Evolutionary conservation across 2,329 filamentous ascomycete species (phyloP).

Genomic region (Aspergillus pseudotamarii): DNA sequence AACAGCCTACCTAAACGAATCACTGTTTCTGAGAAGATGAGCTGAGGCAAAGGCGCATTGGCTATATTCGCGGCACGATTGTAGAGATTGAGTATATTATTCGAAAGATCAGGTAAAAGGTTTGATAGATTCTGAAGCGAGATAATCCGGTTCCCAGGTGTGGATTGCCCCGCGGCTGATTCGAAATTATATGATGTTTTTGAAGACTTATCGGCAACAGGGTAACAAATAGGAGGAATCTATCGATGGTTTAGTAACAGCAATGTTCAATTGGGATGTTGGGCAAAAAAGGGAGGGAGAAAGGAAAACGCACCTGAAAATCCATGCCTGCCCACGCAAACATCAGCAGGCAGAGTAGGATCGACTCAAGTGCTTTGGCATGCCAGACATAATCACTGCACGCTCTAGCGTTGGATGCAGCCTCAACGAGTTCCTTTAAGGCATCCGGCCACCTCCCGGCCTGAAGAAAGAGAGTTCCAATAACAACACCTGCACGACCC

Average conservation of each 20-base stretch:
- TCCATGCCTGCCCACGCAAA: slow-evolving; percentile 82
- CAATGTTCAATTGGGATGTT: background rate
- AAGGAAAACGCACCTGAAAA: slow-evolving; percentile 56
- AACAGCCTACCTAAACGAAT: slow-evolving; percentile 59
- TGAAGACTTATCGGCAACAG: slow-evolving; percentile 52
- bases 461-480: slow-evolving; percentile 84
- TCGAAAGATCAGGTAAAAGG: slow-evolving; percentile 58
- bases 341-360: slow-evolving; percentile 78
- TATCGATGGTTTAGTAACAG: slow-evolving; percentile 29
- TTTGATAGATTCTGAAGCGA: slow-evolving; percentile 54
- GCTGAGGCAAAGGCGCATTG: slow-evolving; percentile 55
- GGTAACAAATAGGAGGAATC: slow-evolving; percentile 58
- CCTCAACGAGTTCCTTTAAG: slow-evolving; percentile 78
- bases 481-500: slow-evolving; percentile 74
- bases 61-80: slow-evolving; percentile 55
- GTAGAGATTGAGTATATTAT: slow-evolving; percentile 60
- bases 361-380: slow-evolving; percentile 88
- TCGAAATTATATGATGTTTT: slow-evolving; percentile 47
- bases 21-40: slow-evolving; percentile 60
- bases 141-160: slow-evolving; percentile 50
- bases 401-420: slow-evolving; percentile 73
- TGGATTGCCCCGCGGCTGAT: slow-evolving; percentile 42
- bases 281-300: background rate
- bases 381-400: slow-evolving; percentile 96
- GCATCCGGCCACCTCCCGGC: slow-evolving; percentile 90